Evolutionary conservation across 805 yeast species (phyloP), one percentile per base, ranked within the genome.

Genomic region (Millerozyma acaciae): DNA sequence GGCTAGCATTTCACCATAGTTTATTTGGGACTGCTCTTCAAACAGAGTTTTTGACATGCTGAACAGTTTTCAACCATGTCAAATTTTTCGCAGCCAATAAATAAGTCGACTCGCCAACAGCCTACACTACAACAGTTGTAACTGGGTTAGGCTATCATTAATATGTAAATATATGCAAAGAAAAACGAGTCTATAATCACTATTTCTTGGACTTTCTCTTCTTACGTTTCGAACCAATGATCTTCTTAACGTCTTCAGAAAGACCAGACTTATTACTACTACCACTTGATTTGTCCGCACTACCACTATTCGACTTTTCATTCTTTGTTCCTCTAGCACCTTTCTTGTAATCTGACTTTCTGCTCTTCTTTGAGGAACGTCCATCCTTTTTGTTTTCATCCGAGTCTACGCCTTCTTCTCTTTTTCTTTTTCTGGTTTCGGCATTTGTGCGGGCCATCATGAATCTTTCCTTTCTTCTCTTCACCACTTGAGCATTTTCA

Each of bases 401-500:
- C 8, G 37, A 33, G 21, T 35, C 43, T 8, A 45, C 52, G 9
- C 32, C 38, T 4, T 42, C 45, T n/a, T 41, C 49, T 44, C 65
- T 44, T 34, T 39, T 48, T 32, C 58, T 51, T 44, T 59, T 56
- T 22, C 35, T 34, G 4, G 43, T 36, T 12, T 28, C 33, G 16
- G 34, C 34, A 17, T 33, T 47, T 26, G 60, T 65, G 32, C 65
- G 55, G 12, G 75, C 62, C 30, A 57, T 59, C 49, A 57, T 56
- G 21, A 74, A 72, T 48, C 71, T 78, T 32, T 88, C 96, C 40
- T 76, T 74, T 68, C 97, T 81, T 62, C 97, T 82, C 63, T 84
- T 85, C 26, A 93, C 81, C 37, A 93, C 96, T 53, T 84, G 84
- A 19, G 97, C 94, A 56, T 93, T 88, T 56, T 93, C 98, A 49